Percentiles rank a stretch among this genome's conserved stretches.
phyloP scores from a whole-genome alignment of 139 green algal species.

The Chlorella vulgaris region DNA sequence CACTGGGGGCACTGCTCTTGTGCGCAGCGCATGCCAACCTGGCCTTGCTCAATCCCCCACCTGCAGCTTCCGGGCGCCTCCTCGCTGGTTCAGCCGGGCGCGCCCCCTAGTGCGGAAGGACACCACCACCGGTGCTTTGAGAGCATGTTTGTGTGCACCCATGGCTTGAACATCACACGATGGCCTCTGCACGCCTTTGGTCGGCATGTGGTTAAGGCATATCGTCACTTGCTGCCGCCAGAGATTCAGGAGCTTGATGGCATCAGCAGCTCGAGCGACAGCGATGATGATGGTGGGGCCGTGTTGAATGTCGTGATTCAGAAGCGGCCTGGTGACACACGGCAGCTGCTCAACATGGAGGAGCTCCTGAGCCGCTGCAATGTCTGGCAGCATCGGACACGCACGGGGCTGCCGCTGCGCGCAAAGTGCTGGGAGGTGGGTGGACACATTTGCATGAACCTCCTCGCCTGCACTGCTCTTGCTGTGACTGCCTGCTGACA shows the following conservation, averaged over 20 bases:
- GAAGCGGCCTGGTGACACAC: background rate
- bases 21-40: background rate
- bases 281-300: background rate
- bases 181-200: slow-evolving; percentile 22
- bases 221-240: background rate
- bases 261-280: background rate
- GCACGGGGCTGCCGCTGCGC: background rate
- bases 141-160: slow-evolving; percentile 22
- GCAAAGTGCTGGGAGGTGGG: slow-evolving; percentile 15
- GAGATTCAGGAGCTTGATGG: background rate
- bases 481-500: no score
- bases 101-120: background rate
- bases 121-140: slow-evolving; percentile 20
- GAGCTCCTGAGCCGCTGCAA: slow-evolving; percentile 16
- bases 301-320: slow-evolving; percentile 13
- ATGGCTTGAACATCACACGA: slow-evolving; percentile 14
- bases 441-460: background rate
- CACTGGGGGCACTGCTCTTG: no score
- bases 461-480: background rate
- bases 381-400: background rate
- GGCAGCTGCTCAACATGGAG: background rate
- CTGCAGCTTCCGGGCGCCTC: background rate
- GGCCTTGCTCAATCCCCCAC: no score
- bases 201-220: background rate
- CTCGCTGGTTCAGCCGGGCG: background rate